Evolutionary conservation across 164 flowering plant genomes (phyloP).

Genomic region (Tetracentron sinense): DNA sequence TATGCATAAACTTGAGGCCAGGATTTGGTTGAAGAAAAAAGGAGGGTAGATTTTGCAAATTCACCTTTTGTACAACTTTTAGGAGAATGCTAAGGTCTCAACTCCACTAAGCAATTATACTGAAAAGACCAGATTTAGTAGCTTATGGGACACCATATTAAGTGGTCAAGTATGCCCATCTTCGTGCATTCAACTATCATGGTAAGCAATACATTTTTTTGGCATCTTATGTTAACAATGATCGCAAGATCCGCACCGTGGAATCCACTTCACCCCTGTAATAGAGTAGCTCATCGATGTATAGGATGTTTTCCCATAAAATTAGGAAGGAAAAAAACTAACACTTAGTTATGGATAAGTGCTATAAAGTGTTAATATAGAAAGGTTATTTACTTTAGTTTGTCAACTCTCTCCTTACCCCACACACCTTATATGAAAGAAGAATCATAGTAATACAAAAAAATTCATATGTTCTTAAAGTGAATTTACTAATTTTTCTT

Average conservation of each 20-base stretch:
- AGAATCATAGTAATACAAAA: slow-evolving; percentile 15
- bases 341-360: too few relatives aligned
- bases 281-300: neutral
- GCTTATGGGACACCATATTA: neutral
- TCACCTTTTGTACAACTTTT: slow-evolving; percentile 2
- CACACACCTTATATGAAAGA: slow-evolving; percentile 10
- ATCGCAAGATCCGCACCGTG: neutral
- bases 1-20: neutral
- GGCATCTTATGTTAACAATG: neutral
- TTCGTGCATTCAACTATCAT: too few relatives aligned
- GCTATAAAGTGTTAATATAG: too few relatives aligned
- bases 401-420: slow-evolving; percentile 34
- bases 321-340: too few relatives aligned
- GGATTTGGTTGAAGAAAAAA: slow-evolving; percentile 3
- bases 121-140: neutral
- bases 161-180: too few relatives aligned
- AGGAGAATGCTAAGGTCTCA: neutral
- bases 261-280: neutral
- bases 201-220: neutral
- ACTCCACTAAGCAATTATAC: neutral
- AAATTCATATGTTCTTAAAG: neutral
- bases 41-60: slow-evolving; percentile 10
- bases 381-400: slow-evolving; percentile 19
- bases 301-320: neutral
- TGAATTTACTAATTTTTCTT: neutral